Evolutionary conservation across 176 grass and related monocot genomes (phyloP), one percentile per base, ranked within the genome.

Genomic region (Stipa capillata): DNA sequence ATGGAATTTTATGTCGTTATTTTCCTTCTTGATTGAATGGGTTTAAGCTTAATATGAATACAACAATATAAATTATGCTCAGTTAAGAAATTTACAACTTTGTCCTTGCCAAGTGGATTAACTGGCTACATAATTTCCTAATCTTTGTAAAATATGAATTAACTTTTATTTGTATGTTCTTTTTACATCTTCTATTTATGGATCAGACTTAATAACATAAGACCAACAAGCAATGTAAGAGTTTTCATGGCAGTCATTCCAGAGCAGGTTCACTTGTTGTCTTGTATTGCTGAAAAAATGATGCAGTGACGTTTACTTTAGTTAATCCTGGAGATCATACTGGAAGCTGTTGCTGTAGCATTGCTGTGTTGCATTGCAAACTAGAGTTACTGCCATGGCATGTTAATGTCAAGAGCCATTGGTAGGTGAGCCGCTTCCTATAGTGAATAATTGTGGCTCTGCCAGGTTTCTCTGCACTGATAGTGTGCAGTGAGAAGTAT

Each of bases 401-500:
- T 93, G 83, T 89, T 79, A 91, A 87, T 86, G 56, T 78, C 77
- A 88, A 84, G 84, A 87, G 88, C 90, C 86, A 68, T 93, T 81
- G 90, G 84, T 85, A 82, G 74, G 45, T 76, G 67, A 70, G 60
- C 62, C 23, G 81, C 88, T 93, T 93, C 94, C 88, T 85, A 93
- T 9, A 91, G 7, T 89, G 84, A 97, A 83, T 64, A 77, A 58
- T 80, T 0, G 51, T 89, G 76, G 68, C 90, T 37, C 86, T 88
- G 77, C 74, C 94, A 97, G 94, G 91, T 97, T 91, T 97, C 91
- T 93, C 88, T 97, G 91, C 76, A 93, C 86, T 97, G 94, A 77
- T 82, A 97, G 90, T 91, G 88, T 97, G 86, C 90, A 90, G 90
- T 87, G 94, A 93, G 86, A 97, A 91, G 91, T 91, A 91, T 93